phyloP scores from a whole-genome alignment of 2,329 filamentous ascomycete species.

The Blastomyces silverae region DNA sequence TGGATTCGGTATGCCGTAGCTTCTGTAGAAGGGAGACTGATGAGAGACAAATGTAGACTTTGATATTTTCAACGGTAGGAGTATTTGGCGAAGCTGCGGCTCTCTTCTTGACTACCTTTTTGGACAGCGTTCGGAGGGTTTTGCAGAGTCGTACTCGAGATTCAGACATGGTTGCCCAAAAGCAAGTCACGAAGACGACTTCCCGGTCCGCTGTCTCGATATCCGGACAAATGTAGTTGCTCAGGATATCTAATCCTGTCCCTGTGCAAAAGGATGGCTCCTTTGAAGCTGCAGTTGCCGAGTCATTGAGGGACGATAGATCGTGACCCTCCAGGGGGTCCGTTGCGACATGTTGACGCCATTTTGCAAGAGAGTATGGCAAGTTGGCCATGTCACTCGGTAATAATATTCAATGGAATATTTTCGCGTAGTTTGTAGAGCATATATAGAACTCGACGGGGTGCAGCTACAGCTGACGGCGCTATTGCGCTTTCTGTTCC shows the following conservation, averaged over 20 bases:
- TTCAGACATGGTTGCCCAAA: slow-evolving; percentile 61
- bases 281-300: not conserved
- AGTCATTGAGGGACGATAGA: not conserved
- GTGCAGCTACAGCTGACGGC: not conserved
- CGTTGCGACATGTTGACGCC: slow-evolving; percentile 5
- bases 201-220: slow-evolving; percentile 55
- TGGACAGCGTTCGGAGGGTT: slow-evolving; percentile 55
- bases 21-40: slow-evolving; percentile 67
- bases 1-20: slow-evolving; percentile 61
- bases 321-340: slow-evolving; percentile 5
- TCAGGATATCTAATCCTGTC: slow-evolving; percentile 4
- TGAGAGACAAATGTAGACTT: slow-evolving; percentile 69
- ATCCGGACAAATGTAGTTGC: slow-evolving; percentile 7
- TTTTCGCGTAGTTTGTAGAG: not conserved
- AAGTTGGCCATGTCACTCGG: not conserved
- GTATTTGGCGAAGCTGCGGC: slow-evolving; percentile 22
- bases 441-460: not conserved
- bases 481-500: not conserved
- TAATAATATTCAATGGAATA: not conserved
- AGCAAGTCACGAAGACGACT: slow-evolving; percentile 72
- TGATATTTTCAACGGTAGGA: slow-evolving; percentile 40
- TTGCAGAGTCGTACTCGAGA: slow-evolving; percentile 53
- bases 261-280: slow-evolving; percentile 51
- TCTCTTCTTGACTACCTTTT: slow-evolving; percentile 31
- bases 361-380: slow-evolving; percentile 2